Evolutionary conservation across 2,329 filamentous ascomycete genomes (phyloP).

Genomic region (Nakataea oryzae): DNA sequence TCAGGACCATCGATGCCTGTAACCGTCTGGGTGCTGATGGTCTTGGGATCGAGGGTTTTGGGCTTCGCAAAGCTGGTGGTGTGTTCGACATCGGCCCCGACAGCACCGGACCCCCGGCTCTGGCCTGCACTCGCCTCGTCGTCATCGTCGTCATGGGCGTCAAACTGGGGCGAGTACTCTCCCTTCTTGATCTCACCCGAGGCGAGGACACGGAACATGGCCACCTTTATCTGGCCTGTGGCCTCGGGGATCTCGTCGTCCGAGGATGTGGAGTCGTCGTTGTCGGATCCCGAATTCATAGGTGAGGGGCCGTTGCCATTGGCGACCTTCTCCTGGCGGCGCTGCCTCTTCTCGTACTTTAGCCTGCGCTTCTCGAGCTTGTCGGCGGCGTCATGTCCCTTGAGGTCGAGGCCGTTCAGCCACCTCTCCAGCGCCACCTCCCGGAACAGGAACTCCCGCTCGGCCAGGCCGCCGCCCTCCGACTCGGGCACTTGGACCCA

Average conservation of each 20-base stretch:
- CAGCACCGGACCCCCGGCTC: constrained; percentile 37
- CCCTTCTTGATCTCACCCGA: constrained; percentile 96
- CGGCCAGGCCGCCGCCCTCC: constrained; percentile 87
- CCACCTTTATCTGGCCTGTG: constrained; percentile 95
- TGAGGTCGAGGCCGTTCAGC: constrained; percentile 92
- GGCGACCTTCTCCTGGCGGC: constrained; percentile 40
- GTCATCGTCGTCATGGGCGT: constrained; percentile 91
- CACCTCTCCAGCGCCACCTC: constrained; percentile 94
- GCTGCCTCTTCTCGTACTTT: constrained; percentile 62
- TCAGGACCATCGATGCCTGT: constrained; percentile 94
- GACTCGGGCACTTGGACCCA: constrained; percentile 92
- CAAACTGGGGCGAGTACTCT: constrained; percentile 95
- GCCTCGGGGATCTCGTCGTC: constrained; percentile 87
- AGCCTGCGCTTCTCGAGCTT: constrained; percentile 81
- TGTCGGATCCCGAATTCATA: constrained; percentile 56
- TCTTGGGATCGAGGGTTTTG: constrained; percentile 90
- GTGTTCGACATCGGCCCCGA: constrained; percentile 83
- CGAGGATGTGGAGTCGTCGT: constrained; percentile 63
- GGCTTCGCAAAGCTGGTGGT: constrained; percentile 97
- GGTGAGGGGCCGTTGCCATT: constrained; percentile 38
- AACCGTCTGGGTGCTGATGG: constrained; percentile 98
- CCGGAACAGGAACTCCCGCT: constrained; percentile 93
- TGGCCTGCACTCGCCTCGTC: constrained; percentile 37
- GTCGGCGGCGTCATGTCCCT: constrained; percentile 82
- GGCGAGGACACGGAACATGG: constrained; percentile 87